Base-by-base conservation (phyloP, 768 basidiomycete genomes). In the Termitomyces sp. region DNA sequence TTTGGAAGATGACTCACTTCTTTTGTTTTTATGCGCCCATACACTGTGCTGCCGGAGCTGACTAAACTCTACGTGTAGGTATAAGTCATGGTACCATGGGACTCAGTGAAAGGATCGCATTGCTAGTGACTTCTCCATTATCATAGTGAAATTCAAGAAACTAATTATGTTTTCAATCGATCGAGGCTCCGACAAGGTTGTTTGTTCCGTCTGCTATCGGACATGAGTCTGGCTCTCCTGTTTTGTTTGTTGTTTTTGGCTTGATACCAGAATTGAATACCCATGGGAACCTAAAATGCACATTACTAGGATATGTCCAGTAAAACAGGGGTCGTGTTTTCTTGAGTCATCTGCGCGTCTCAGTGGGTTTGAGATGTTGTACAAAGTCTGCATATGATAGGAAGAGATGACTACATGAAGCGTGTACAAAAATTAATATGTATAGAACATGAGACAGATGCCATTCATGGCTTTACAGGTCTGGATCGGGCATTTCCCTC, bases 21-120 rank as follows among this genome's bases (percentile, higher is more conserved):
- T 97, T 4, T 71, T 94, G 31, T 97, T 92, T 72, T 76, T 97
- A 11, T 97, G 95, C 70, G 86, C 91, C 36, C 95, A 97, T 88
- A 0, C 74, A 78, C 8, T 96, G 95, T 64, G 83, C 88, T 0
- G 82, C 78, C n/a, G 84, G 86, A 11, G 80, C 78, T 6, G 84
- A 86, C 41, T 74, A 83, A 2, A 73, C 76, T 5, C 64, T 84
- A 37, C 75, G 81, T 16, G 70, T 81, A 18, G 76, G 78, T 13
- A 68, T 73, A 18, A 73, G 73, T 31, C 71, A 75, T 18, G 56
- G 72, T 53, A 54, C 70, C 58, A 72, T 77, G 54, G 79, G 83
- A 30, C 75, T 87, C 50, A 86, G 85, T 64, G 84, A 82, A 34
- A 91, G 86, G 70, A 85, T 96, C 61, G 89, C 91, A 6, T 89